Evolutionary conservation across 768 basidiomycete genomes (phyloP).

Genomic region (Lentinula detonsa): DNA sequence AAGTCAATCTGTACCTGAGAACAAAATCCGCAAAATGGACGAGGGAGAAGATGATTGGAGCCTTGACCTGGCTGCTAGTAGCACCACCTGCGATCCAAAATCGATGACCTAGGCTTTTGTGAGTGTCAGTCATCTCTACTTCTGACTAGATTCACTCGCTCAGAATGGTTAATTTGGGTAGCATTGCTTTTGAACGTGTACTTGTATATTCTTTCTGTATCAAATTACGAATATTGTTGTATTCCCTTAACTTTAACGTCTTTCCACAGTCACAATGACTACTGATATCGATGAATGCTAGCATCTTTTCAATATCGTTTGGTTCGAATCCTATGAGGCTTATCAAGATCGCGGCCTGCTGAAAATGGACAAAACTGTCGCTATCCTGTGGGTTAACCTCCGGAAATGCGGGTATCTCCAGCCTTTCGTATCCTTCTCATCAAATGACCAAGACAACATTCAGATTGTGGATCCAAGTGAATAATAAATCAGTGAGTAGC

Average conservation of each 20-base stretch:
- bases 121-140: neutral
- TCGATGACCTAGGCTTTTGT: constrained; percentile 7
- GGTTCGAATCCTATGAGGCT: neutral
- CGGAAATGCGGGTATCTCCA: neutral
- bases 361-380: neutral
- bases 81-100: constrained; percentile 14
- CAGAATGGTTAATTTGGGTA: neutral
- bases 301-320: neutral
- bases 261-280: neutral
- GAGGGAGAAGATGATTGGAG: constrained; percentile 39
- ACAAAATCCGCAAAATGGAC: neutral
- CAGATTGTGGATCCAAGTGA: neutral
- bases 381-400: neutral
- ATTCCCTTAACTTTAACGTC: neutral
- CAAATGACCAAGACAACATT: neutral
- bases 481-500: neutral
- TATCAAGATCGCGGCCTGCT: neutral
- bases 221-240: neutral
- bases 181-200: neutral
- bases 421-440: neutral
- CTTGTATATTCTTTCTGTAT: neutral
- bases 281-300: neutral
- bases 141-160: neutral
- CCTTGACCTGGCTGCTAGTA: constrained; percentile 11
- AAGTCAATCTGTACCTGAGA: neutral